A percentile compares a stretch with the other conserved stretches of the same genome.
Evolutionary conservation across 768 basidiomycete species (phyloP).

Genomic region (Leccinellum rugosiceps): DNA sequence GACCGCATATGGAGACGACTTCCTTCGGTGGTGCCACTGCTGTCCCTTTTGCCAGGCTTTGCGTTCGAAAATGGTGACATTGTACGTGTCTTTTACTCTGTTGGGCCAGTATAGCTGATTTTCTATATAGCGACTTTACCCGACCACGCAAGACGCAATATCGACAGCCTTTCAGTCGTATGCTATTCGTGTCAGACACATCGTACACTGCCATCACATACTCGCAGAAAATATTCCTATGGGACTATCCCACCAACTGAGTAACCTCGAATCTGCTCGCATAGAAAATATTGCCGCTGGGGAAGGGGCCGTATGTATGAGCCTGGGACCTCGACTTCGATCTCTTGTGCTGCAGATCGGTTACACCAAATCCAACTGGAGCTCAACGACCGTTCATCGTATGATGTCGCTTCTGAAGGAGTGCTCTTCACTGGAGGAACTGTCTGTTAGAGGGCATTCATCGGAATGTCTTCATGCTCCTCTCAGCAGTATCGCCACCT

Average conservation of each 20-base stretch:
- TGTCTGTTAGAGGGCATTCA: slow-evolving; percentile 40
- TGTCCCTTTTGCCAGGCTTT: slow-evolving; percentile 33
- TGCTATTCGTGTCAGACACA: slow-evolving; percentile 24
- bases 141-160: background rate
- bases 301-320: slow-evolving; percentile 19
- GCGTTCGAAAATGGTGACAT: slow-evolving; percentile 7
- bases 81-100: slow-evolving; percentile 6
- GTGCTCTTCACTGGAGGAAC: slow-evolving; percentile 27
- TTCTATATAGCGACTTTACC: slow-evolving; percentile 10
- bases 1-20: slow-evolving; percentile 45
- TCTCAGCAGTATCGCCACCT: slow-evolving; percentile 32
- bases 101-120: background rate
- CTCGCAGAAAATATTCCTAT: slow-evolving; percentile 7
- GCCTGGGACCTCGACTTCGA: slow-evolving; percentile 34
- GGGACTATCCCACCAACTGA: slow-evolving; percentile 2
- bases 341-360: slow-evolving; percentile 36
- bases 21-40: slow-evolving; percentile 39
- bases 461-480: slow-evolving; percentile 27
- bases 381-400: slow-evolving; percentile 17
- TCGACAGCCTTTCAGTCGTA: slow-evolving; percentile 18
- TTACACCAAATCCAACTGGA: slow-evolving; percentile 21
- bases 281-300: slow-evolving; percentile 17
- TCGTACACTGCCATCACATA: slow-evolving; percentile 19
- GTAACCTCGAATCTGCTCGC: slow-evolving; percentile 18
- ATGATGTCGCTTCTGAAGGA: slow-evolving; percentile 28